These are phyloP conservation scores for Pseudomassariella vexata DNA, from an alignment of 2,329 filamentous ascomycete genomes.

Conservation along the genomic window DNA sequence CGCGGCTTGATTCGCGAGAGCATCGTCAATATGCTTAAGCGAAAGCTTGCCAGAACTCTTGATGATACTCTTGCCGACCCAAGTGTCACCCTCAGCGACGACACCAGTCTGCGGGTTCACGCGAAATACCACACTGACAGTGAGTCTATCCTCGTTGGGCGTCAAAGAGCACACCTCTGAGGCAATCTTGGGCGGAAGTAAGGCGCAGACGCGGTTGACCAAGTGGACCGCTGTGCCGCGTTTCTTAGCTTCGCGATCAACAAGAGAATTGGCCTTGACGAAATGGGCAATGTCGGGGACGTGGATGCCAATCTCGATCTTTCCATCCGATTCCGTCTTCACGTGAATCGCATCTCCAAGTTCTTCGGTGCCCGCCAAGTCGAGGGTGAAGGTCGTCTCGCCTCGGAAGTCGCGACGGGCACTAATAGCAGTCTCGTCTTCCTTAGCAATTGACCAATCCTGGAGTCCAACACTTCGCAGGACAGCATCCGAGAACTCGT, in stretches of 20 bases:
- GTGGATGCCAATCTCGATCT: slow-evolving; percentile 91
- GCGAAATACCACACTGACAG: slow-evolving; percentile 88
- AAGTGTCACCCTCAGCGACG: slow-evolving; percentile 79
- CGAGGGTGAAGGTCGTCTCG: slow-evolving; percentile 86
- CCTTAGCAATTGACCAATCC: slow-evolving; percentile 81
- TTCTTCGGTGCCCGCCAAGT: slow-evolving; percentile 81
- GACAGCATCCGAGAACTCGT: slow-evolving; percentile 96
- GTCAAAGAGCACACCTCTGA: slow-evolving; percentile 82
- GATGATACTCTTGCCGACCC: slow-evolving; percentile 90
- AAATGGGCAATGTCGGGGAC: slow-evolving; percentile 95
- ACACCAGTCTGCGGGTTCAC: slow-evolving; percentile 76
- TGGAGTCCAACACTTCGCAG: slow-evolving; percentile 87
- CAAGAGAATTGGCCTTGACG: slow-evolving; percentile 90
- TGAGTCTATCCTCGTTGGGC: slow-evolving; percentile 83
- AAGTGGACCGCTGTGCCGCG: slow-evolving; percentile 93
- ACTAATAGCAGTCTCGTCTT: slow-evolving; percentile 68
- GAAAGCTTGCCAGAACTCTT: slow-evolving; percentile 84
- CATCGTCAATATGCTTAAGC: slow-evolving; percentile 79
- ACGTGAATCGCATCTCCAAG: slow-evolving; percentile 91
- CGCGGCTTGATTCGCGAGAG: slow-evolving; percentile 59
- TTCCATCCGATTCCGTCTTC: slow-evolving; percentile 75
- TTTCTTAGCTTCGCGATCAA: slow-evolving; percentile 97
- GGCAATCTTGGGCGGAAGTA: slow-evolving; percentile 82
- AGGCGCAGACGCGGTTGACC: slow-evolving; percentile 79
- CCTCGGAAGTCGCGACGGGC: slow-evolving; percentile 84